Base-by-base conservation (phyloP, 2,329 filamentous ascomycete species). In the Amauroascus verrucosus region DNA sequence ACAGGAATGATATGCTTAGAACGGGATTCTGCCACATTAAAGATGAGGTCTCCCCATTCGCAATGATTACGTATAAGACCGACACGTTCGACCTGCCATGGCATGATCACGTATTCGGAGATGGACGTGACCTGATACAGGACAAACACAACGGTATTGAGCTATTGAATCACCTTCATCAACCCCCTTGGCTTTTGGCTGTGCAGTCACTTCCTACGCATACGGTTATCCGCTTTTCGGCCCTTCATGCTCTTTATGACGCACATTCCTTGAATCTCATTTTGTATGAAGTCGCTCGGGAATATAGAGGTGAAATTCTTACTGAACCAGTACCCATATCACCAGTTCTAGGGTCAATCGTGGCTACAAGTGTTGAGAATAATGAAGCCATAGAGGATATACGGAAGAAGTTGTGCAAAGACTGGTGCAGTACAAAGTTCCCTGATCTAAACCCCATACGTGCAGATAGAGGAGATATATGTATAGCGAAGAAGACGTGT, bases 161-260 rank as follows among this genome's bases (percentile, higher is more conserved):
- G 16, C 33, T 22, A 5, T 32, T 40, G 30, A 55, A 1, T 41
- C 65, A 1, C 63, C 63, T 85, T 2, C 71, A 81, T 40, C 57
- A 65, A 0, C 81, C 82, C 0, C 79, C 81, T 0, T 94, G 88
- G 88, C 70, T 71, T 11, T 66, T 87, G 18, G 69, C 71, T 0
- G 46, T 88, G 1, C 63, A 76, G 0, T 59, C 72, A 2, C 43
- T 55, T 1, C 54, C 60, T 9, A 55, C 53, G 2, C 55, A 52
- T 5, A 63, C 56, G 3, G 54, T 63, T 4, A 64, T 81, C 38
- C 68, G 76, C 43, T 62, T 83, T 18, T 78, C 75, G 8, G 75
- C 88, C 2, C 85, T 94, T 58, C 90, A 96, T 69, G 86, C 86
- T 0, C 72, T 96, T 0, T 96, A 94, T 59, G 90, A 96, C 70